Evolutionary conservation across 768 basidiomycete species (phyloP).

Genomic region (Pisolithus microcarpus): DNA sequence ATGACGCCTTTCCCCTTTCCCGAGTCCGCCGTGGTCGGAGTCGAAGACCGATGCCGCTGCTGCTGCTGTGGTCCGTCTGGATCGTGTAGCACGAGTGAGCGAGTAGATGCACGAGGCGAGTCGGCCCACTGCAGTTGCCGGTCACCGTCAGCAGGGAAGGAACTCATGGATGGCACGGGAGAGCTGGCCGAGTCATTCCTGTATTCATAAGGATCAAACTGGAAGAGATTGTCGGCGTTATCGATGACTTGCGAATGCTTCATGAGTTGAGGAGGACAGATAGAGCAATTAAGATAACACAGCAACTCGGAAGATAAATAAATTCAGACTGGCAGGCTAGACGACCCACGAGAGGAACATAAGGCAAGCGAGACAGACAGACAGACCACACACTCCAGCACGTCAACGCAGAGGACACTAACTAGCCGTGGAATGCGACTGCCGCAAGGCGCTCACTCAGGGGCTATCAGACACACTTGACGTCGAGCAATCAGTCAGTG

Average conservation of each 20-base stretch:
- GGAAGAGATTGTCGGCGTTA: slow-evolving; percentile 47
- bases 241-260: slow-evolving; percentile 38
- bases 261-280: slow-evolving; percentile 28
- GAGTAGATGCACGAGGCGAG: neutral
- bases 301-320: slow-evolving; percentile 9
- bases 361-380: slow-evolving; percentile 3
- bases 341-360: neutral
- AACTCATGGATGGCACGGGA: slow-evolving; percentile 4
- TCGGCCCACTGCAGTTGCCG: slow-evolving; percentile 5
- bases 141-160: neutral
- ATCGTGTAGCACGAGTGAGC: slow-evolving; percentile 2
- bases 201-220: slow-evolving; percentile 42
- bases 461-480: too few relatives aligned
- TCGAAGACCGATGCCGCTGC: slow-evolving; percentile 5
- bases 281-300: slow-evolving; percentile 5
- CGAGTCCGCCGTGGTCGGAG: slow-evolving; percentile 9
- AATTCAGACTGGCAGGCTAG: neutral
- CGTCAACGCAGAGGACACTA: too few relatives aligned
- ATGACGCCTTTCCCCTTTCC: slow-evolving; percentile 49
- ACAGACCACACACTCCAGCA: too few relatives aligned
- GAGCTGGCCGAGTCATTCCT: neutral
- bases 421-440: too few relatives aligned
- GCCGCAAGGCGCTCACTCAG: too few relatives aligned
- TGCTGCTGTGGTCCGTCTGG: slow-evolving; percentile 4
- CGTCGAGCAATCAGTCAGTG: too few relatives aligned